These are phyloP conservation scores for Brassica rapa DNA, from an alignment of 345 rosid genomes.

Conservation along the genomic window DNA sequence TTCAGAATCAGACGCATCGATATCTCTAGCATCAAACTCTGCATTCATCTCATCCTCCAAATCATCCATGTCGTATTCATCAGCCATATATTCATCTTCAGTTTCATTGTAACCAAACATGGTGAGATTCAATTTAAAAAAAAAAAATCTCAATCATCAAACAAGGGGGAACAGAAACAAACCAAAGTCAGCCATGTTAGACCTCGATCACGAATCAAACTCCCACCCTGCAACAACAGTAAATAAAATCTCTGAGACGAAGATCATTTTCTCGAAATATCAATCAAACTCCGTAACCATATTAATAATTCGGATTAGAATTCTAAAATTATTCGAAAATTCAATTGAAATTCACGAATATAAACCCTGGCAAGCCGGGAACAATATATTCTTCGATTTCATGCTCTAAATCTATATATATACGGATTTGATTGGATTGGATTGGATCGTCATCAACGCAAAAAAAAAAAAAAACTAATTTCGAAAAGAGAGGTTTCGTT, in stretches of 20 bases:
- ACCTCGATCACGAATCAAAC: slow-evolving; percentile 14
- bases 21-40: slow-evolving; percentile 50
- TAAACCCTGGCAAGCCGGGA: neutral
- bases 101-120: slow-evolving; percentile 54
- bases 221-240: slow-evolving; percentile 15
- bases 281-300: neutral
- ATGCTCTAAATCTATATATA: slow-evolving; percentile 12
- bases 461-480: slow-evolving; percentile 15
- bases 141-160: slow-evolving; percentile 19
- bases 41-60: slow-evolving; percentile 64
- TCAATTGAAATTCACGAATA: neutral
- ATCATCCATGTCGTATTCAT: slow-evolving; percentile 69
- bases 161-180: slow-evolving; percentile 30
- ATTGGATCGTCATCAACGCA: slow-evolving; percentile 25
- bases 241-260: slow-evolving; percentile 10
- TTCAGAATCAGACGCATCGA: slow-evolving; percentile 70
- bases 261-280: neutral
- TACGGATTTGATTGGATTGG: slow-evolving; percentile 2
- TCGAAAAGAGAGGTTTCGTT: slow-evolving; percentile 24
- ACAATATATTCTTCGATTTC: neutral
- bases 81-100: slow-evolving; percentile 60
- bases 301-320: neutral
- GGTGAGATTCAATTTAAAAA: slow-evolving; percentile 21
- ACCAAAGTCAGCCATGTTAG: slow-evolving; percentile 41
- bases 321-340: slow-evolving; percentile 4